Evolutionary conservation across 371 early-diverging fungal genomes (phyloP).

Genomic region (Cokeromyces recurvatus): DNA sequence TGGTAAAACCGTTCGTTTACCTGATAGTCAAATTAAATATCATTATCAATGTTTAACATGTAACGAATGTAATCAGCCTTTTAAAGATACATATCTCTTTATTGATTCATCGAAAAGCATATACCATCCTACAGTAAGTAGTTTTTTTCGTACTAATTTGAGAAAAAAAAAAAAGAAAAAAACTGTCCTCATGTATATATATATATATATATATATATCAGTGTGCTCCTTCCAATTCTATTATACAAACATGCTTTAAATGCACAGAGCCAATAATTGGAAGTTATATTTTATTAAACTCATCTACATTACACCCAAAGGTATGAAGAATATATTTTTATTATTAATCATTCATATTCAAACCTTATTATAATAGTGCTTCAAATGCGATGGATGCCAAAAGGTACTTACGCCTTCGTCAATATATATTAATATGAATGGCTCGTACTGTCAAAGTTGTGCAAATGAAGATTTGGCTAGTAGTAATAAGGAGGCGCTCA

Average conservation of each 20-base stretch:
- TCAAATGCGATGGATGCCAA: constrained; percentile 32
- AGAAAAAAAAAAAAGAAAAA: neutral
- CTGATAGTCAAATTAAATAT: constrained; percentile 23
- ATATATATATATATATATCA: neutral
- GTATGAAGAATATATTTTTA: constrained; percentile 11
- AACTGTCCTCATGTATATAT: neutral
- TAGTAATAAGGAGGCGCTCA: constrained; percentile 4
- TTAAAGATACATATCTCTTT: constrained; percentile 29
- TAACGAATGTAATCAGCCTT: constrained; percentile 21
- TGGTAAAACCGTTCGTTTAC: constrained; percentile 29
- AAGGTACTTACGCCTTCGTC: constrained; percentile 27
- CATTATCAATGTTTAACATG: constrained; percentile 40
- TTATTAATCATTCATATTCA: neutral
- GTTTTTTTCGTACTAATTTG: too few relatives aligned
- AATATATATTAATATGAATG: constrained; percentile 25
- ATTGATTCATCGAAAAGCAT: constrained; percentile 18
- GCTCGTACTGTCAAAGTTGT: constrained; percentile 29
- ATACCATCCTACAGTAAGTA: constrained; percentile 34
- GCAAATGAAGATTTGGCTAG: constrained; percentile 3
- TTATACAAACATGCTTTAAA: constrained; percentile 13
- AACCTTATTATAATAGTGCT: constrained; percentile 19
- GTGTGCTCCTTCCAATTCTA: constrained; percentile 12
- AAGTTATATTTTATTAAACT: constrained; percentile 20
- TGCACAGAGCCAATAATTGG: constrained; percentile 21
- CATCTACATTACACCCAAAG: constrained; percentile 19